Base-by-base conservation (phyloP, 179 eudicot species). In the Drosera spatulata region DNA sequence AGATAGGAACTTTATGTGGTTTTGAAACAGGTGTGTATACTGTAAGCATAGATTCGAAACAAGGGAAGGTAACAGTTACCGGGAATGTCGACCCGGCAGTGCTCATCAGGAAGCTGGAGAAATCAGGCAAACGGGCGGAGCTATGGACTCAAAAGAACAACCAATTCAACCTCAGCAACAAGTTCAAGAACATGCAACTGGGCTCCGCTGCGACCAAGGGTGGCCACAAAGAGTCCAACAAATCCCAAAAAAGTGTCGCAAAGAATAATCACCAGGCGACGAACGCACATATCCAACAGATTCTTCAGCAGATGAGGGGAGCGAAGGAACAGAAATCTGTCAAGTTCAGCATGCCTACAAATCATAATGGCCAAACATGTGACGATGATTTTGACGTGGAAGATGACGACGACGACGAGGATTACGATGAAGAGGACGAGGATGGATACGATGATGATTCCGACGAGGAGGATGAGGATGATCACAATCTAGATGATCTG, bases 51-150 rank as follows among this genome's bases (percentile, higher is more conserved):
- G 96, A 91, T 65, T 64, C 96, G 55, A 96, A 91, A 53, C 88
- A 71, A 62, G 97, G 97, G 46, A 91, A 85, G 73, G 97, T 91
- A 44, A 88, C 95, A 13, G 96, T 91, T 11, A 79, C 88, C 5
- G 91, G 96, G 42, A 85, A 77, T 65, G 80, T 85, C 51, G 94
- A 85, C 64, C 61, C 96, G 43, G 58, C 69, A 8, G 73, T 85
- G 3, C 73, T 91, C 50, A 88, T 88, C 66, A 91, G 82, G 79
- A 91, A 91, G 72, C 94, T 91, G 10, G 55, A 68, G 41, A 22
- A 22, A 22, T 22, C 33, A 22, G 33, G 33, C 33, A 22, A 22
- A 22, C 33, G 33, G 33, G 33, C 88, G 83, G 72, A 71, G 73
- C 60, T 96, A 96, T 42, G 88, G 88, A 73, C 81, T 41, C 75